Evolutionary conservation across 305 asterid species (phyloP).

Genomic region (Fraxinus nigra): DNA sequence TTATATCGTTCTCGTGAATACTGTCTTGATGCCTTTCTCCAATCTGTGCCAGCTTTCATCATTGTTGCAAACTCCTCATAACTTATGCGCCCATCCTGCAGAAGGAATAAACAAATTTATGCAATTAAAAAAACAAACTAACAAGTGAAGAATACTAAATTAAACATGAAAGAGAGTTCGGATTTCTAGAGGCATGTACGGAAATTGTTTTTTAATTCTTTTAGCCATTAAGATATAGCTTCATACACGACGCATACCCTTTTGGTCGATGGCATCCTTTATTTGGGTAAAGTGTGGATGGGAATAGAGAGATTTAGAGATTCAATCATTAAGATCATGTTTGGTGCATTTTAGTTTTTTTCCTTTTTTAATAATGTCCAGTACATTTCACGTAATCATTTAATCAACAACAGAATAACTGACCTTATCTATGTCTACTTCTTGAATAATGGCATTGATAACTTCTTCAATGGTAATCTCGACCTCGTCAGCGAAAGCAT

Average conservation of each 20-base stretch:
- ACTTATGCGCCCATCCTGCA: slow-evolving; percentile 83
- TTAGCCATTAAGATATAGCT: background rate
- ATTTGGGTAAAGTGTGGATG: background rate
- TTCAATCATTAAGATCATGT: background rate
- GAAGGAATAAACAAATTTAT: background rate
- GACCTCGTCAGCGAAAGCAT: slow-evolving; percentile 50
- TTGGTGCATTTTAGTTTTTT: background rate
- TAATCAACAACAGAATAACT: slow-evolving; percentile 8
- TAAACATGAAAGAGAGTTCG: background rate
- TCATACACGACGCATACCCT: background rate
- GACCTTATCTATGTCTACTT: slow-evolving; percentile 82
- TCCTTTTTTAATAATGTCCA: background rate
- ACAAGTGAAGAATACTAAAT: background rate
- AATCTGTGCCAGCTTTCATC: slow-evolving; percentile 83
- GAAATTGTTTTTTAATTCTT: background rate
- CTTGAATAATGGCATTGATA: slow-evolving; percentile 65
- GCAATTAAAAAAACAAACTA: background rate
- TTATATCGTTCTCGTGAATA: slow-evolving; percentile 79
- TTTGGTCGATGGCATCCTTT: background rate
- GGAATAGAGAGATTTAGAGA: background rate
- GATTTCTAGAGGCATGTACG: background rate
- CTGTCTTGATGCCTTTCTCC: slow-evolving; percentile 88
- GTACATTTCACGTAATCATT: background rate
- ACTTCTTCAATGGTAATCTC: slow-evolving; percentile 59
- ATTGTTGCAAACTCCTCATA: slow-evolving; percentile 58